Evolutionary conservation across 495 filamentous ascomycete species (phyloP).

Genomic region (Chaetomium tenue): DNA sequence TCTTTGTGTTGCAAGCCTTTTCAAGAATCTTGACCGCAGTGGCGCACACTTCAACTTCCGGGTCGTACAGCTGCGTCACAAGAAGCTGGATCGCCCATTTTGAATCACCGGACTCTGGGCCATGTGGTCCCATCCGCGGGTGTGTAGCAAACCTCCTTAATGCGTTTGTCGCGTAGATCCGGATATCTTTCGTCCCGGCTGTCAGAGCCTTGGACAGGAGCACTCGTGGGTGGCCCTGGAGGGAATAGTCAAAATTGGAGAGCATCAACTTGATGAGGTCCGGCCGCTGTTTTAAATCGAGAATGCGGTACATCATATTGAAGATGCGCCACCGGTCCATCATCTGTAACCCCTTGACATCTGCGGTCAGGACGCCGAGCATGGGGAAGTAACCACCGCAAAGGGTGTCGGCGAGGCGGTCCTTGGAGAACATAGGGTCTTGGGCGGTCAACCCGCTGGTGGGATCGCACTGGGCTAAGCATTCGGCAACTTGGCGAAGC

Average conservation of each 20-base stretch:
- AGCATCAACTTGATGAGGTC: conserved; percentile 86
- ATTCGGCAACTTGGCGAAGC: conserved; percentile 88
- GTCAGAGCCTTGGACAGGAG: conserved; percentile 91
- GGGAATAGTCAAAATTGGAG: conserved; percentile 84
- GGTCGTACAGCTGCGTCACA: conserved; percentile 96
- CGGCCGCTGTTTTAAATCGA: conserved; percentile 83
- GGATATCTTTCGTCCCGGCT: conserved; percentile 83
- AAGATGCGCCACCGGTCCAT: conserved; percentile 95
- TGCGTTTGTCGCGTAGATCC: conserved; percentile 79
- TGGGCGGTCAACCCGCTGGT: conserved; percentile 85
- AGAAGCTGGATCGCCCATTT: conserved; percentile 96
- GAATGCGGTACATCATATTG: conserved; percentile 98
- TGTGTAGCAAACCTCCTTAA: conserved; percentile 76
- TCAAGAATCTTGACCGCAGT: conserved; percentile 95
- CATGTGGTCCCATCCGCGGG: conserved; percentile 38
- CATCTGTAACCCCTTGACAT: conserved; percentile 78
- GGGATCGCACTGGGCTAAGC: conserved; percentile 87
- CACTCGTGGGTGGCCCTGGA: conserved; percentile 82
- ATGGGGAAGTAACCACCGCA: conserved; percentile 92
- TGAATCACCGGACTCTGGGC: conserved; percentile 49
- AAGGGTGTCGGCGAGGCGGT: conserved; percentile 77
- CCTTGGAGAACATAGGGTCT: conserved; percentile 80
- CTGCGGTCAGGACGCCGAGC: conserved; percentile 78
- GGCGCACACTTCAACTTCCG: conserved; percentile 93
- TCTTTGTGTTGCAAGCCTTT: conserved; percentile 89